Conservation (phyloP, 1,139 yeast genomes). For the Debaryomyces psychrophilus region DNA sequence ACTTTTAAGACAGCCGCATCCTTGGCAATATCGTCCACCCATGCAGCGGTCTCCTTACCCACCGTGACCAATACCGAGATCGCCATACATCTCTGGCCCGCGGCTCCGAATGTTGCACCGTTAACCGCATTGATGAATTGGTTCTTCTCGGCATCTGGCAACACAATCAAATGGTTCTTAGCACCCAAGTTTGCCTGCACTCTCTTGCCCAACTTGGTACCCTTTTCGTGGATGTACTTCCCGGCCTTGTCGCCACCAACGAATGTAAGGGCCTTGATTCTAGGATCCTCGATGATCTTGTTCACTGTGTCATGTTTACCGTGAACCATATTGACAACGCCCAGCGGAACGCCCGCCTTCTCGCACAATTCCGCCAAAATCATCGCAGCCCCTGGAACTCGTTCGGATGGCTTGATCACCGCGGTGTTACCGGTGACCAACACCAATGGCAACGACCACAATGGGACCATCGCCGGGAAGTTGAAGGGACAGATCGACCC, state of each 20-base stretch:
- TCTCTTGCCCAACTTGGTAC: slow-evolving; percentile 70
- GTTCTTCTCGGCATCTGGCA: slow-evolving; percentile 71
- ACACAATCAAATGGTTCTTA: slow-evolving; percentile 72
- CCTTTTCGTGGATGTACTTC: slow-evolving; percentile 68
- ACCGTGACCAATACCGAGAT: slow-evolving; percentile 77
- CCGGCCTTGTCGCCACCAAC: slow-evolving; percentile 83
- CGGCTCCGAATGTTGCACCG: slow-evolving; percentile 86
- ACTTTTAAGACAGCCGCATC: slow-evolving; percentile 63
- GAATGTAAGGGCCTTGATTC: slow-evolving; percentile 77
- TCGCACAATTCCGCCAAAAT: slow-evolving; percentile 73
- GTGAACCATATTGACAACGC: slow-evolving; percentile 74
- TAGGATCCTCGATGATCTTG: slow-evolving; percentile 72
- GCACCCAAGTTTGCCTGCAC: slow-evolving; percentile 83
- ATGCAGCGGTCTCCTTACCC: slow-evolving; percentile 60
- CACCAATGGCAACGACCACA: slow-evolving; percentile 78
- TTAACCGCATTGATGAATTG: slow-evolving; percentile 69
- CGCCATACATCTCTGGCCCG: slow-evolving; percentile 87
- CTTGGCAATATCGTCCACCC: slow-evolving; percentile 63
- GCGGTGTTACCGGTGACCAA: slow-evolving; percentile 81
- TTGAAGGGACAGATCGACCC: slow-evolving; percentile 78
- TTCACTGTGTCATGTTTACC: slow-evolving; percentile 79
- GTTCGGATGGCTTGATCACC: slow-evolving; percentile 76
- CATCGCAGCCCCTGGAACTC: slow-evolving; percentile 81
- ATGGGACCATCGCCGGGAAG: slow-evolving; percentile 86
- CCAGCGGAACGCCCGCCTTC: slow-evolving; percentile 80